Conservation (phyloP, 805 yeast genomes). For the Peterozyma xylosa region DNA sequence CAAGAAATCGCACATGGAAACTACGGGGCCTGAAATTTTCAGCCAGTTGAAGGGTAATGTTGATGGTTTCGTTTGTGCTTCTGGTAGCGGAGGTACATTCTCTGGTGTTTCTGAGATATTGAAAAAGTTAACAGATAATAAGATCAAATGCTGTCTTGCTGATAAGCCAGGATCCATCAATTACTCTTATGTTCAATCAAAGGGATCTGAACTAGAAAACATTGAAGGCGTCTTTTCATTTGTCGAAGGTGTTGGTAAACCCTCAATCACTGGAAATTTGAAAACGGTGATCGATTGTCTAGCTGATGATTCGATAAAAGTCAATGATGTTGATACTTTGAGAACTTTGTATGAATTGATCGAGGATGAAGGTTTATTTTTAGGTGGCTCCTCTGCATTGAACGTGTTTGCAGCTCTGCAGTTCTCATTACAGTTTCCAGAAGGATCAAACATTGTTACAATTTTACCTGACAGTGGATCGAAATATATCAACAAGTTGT, state of each 20-base stretch:
- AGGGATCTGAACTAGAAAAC: conserved; percentile 29
- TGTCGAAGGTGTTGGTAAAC: conserved; percentile 44
- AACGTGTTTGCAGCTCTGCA: conserved; percentile 36
- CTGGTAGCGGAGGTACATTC: conserved; percentile 89
- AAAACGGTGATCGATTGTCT: conserved; percentile 26
- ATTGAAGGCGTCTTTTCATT: conserved; percentile 31
- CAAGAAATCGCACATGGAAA: conserved; percentile 65
- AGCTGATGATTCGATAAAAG: conserved; percentile 31
- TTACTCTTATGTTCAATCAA: conserved; percentile 31
- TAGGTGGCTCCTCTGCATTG: conserved; percentile 39
- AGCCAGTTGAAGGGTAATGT: conserved; percentile 49
- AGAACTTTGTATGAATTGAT: conserved; percentile 33
- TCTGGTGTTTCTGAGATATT: conserved; percentile 73
- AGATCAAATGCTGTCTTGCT: conserved; percentile 23
- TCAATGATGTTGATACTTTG: conserved; percentile 33
- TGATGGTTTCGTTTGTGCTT: conserved; percentile 71
- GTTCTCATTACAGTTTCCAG: conserved; percentile 32
- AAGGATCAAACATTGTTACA: conserved; percentile 35
- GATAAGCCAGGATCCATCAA: conserved; percentile 41
- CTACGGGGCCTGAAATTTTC: conserved; percentile 85
- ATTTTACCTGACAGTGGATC: conserved; percentile 37
- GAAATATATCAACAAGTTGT: conserved; percentile 33
- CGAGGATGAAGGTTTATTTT: conserved; percentile 36
- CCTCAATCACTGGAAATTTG: conserved; percentile 36
- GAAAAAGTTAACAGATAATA: conserved; percentile 28